Percentiles rank a stretch among this genome's conserved stretches.
Evolutionary conservation across 768 basidiomycete genomes (phyloP).

Genomic region (Kwoniella europaea): DNA sequence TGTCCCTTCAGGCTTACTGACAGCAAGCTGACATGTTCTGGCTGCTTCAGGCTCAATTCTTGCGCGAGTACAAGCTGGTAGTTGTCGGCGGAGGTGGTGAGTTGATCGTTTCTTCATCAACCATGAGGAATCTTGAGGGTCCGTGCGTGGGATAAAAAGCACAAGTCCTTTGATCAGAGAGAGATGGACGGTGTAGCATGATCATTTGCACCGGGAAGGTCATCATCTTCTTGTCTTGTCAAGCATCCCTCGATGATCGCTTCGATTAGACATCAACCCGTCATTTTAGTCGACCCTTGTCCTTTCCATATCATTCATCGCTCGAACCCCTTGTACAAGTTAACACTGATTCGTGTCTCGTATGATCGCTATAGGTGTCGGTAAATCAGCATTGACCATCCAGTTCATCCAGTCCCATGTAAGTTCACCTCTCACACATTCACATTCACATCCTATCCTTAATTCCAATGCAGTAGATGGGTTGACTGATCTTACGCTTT

Average conservation of each 20-base stretch:
- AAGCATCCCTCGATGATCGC: background rate
- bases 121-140: background rate
- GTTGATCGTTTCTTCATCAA: background rate
- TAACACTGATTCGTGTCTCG: background rate
- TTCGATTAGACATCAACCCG: background rate
- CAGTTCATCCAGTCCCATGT: slow-evolving; percentile 83
- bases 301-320: background rate
- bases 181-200: background rate
- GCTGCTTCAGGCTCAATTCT: slow-evolving; percentile 59
- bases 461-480: too few species aligned
- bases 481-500: slow-evolving; percentile 6
- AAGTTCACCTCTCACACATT: slow-evolving; percentile 8
- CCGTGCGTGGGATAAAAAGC: slow-evolving; percentile 4
- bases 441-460: background rate
- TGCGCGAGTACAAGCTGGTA: slow-evolving; percentile 97
- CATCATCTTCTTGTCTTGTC: too few species aligned
- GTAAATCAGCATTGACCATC: slow-evolving; percentile 92
- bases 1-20: background rate
- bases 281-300: too few species aligned
- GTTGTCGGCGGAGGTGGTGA: slow-evolving; percentile 96
- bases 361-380: slow-evolving; percentile 62
- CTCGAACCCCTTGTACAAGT: slow-evolving; percentile 2
- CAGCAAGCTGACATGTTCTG: slow-evolving; percentile 4
- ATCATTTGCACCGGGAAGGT: too few species aligned
- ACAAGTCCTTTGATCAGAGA: background rate